Evolutionary conservation across 2,329 filamentous ascomycete genomes (phyloP).

Genomic region (Fusarium sp.): DNA sequence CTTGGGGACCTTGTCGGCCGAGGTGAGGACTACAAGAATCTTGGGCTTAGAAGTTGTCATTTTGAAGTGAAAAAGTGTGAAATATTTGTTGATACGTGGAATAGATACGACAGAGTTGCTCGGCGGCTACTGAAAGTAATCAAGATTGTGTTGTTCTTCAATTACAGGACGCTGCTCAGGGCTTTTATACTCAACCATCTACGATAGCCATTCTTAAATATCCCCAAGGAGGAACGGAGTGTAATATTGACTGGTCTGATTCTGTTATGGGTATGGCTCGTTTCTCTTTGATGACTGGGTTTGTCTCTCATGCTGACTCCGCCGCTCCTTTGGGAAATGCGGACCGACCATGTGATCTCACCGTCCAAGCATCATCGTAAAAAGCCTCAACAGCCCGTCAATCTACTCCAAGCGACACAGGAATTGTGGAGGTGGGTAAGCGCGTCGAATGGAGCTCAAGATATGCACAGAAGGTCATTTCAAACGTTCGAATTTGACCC

Average conservation of each 20-base stretch:
- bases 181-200: background rate
- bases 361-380: background rate
- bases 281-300: too few relatives aligned
- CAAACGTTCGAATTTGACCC: too few relatives aligned
- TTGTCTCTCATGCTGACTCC: background rate
- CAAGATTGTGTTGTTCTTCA: background rate
- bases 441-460: background rate
- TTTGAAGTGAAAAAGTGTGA: accelerated
- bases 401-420: background rate
- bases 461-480: background rate
- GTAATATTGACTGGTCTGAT: accelerated
- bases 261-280: background rate
- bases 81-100: too few relatives aligned
- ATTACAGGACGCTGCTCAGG: accelerated
- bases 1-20: background rate
- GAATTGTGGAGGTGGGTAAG: too few relatives aligned
- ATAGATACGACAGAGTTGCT: accelerated
- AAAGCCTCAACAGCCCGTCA: background rate
- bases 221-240: background rate
- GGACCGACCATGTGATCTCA: too few relatives aligned
- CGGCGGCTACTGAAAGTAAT: background rate
- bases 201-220: too few relatives aligned
- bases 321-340: conserved; percentile 2
- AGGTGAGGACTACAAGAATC: background rate
- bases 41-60: background rate